Conservation (phyloP, 2,329 filamentous ascomycete species). For the Helotiales sp. region DNA sequence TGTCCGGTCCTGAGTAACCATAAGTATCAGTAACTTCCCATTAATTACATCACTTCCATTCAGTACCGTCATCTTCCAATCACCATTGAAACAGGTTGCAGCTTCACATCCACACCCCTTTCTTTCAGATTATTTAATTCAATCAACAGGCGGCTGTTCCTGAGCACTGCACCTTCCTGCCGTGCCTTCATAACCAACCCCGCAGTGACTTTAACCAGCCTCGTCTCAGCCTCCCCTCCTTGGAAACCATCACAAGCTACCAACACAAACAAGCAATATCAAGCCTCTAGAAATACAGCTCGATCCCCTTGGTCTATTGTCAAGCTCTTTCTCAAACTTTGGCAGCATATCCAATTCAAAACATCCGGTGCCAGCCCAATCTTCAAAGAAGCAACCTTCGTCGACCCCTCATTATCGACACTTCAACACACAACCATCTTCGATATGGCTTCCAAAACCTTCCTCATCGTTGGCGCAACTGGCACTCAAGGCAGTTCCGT, state of each 20-base stretch:
- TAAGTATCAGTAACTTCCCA: slow-evolving; percentile 5
- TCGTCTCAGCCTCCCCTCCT: slow-evolving; percentile 7
- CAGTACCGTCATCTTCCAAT: background rate
- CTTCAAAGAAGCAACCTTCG: background rate
- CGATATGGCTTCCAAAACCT: slow-evolving; percentile 42
- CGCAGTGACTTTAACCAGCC: slow-evolving; percentile 2
- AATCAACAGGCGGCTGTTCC: background rate
- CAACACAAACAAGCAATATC: slow-evolving; percentile 4
- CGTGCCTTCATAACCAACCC: slow-evolving; percentile 3
- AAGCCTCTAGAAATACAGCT: slow-evolving; percentile 9
- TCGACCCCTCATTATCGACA: background rate
- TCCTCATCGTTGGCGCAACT: slow-evolving; percentile 45
- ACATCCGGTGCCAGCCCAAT: background rate
- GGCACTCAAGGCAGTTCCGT: slow-evolving; percentile 46
- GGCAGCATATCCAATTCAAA: background rate
- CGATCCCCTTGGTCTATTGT: background rate
- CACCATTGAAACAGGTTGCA: background rate
- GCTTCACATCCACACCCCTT: background rate
- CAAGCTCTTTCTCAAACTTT: background rate
- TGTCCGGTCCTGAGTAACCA: slow-evolving; percentile 5
- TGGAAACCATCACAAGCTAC: background rate
- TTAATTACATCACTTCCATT: background rate
- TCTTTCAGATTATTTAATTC: background rate
- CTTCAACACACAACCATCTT: slow-evolving; percentile 3
- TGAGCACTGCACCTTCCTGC: background rate